Conservation (phyloP, 208 protist species). For the Acanthamoeba castellanii region DNA sequence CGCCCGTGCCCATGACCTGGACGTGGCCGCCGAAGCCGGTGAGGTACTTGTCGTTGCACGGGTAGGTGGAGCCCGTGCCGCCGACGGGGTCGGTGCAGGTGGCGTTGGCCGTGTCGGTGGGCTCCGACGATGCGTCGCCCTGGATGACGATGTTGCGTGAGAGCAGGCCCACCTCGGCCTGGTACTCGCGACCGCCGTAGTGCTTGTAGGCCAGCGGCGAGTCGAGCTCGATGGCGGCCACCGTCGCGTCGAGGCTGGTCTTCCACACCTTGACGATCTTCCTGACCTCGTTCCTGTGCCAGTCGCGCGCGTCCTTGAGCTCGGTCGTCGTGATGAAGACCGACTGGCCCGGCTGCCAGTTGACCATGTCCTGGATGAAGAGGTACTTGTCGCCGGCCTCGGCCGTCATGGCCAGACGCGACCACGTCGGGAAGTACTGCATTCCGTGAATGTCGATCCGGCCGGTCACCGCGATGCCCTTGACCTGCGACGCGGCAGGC, state of each 20-base stretch:
- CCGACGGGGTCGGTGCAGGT: not conserved
- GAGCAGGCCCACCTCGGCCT: slow-evolving; percentile 85
- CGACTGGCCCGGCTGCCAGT: slow-evolving; percentile 86
- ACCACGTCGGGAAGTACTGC: slow-evolving; percentile 83
- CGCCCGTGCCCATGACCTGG: slow-evolving; percentile 61
- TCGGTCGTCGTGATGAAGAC: slow-evolving; percentile 83
- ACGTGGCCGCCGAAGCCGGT: slow-evolving; percentile 84
- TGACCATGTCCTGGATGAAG: slow-evolving; percentile 82
- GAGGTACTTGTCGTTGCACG: slow-evolving; percentile 1
- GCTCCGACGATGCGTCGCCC: slow-evolving; percentile 25
- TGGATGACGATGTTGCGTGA: slow-evolving; percentile 81
- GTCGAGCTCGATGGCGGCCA: slow-evolving; percentile 77
- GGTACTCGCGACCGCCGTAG: slow-evolving; percentile 85
- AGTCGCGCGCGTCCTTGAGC: slow-evolving; percentile 76
- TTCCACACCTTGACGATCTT: not conserved
- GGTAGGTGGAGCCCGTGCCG: not conserved
- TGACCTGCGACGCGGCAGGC: not conserved
- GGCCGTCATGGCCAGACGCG: slow-evolving; percentile 77
- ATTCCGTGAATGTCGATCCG: slow-evolving; percentile 80
- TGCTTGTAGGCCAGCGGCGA: slow-evolving; percentile 77
- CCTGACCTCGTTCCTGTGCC: slow-evolving; percentile 85
- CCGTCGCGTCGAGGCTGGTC: not conserved
- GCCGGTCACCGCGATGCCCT: slow-evolving; percentile 73
- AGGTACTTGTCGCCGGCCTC: slow-evolving; percentile 68
- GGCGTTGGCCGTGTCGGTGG: slow-evolving; percentile 2